Conservation (phyloP, 495 filamentous ascomycete genomes). For the Thermothielavioides terrestris region DNA sequence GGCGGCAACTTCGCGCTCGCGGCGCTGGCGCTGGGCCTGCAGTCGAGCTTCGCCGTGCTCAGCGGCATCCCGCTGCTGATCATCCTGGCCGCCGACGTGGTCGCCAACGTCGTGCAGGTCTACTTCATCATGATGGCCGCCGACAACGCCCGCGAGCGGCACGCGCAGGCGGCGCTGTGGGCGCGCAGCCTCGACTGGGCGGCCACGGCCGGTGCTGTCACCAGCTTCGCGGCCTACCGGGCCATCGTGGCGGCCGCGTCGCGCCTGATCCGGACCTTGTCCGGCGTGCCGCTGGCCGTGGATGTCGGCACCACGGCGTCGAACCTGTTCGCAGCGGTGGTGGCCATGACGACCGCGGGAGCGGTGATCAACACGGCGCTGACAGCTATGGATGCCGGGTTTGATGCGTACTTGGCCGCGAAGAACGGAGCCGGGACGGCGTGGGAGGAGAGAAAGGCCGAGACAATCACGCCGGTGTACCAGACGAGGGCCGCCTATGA, state of each 20-base stretch:
- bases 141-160: slow-evolving; percentile 2
- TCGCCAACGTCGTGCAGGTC: slow-evolving; percentile 17
- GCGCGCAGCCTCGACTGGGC: slow-evolving; percentile 23
- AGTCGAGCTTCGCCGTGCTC: slow-evolving; percentile 17
- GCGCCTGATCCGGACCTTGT: slow-evolving; percentile 7
- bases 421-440: neutral
- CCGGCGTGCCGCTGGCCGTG: slow-evolving; percentile 1
- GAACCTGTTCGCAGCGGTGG: slow-evolving; percentile 16
- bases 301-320: slow-evolving; percentile 8
- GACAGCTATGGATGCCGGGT: slow-evolving; percentile 13
- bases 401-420: slow-evolving; percentile 5
- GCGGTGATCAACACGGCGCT: slow-evolving; percentile 19
- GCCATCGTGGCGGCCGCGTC: slow-evolving; percentile 3
- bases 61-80: slow-evolving; percentile 16
- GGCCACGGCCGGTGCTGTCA: slow-evolving; percentile 12
- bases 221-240: slow-evolving; percentile 9
- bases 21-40: slow-evolving; percentile 13
- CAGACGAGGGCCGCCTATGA: slow-evolving; percentile 18
- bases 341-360: slow-evolving; percentile 11
- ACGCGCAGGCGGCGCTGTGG: slow-evolving; percentile 19
- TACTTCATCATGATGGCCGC: slow-evolving; percentile 12
- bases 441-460: neutral
- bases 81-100: slow-evolving; percentile 8
- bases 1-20: slow-evolving; percentile 15
- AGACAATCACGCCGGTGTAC: slow-evolving; percentile 1